phyloP scores from a whole-genome alignment of 768 basidiomycete species.

The Trichaptum fuscoviolaceum region DNA sequence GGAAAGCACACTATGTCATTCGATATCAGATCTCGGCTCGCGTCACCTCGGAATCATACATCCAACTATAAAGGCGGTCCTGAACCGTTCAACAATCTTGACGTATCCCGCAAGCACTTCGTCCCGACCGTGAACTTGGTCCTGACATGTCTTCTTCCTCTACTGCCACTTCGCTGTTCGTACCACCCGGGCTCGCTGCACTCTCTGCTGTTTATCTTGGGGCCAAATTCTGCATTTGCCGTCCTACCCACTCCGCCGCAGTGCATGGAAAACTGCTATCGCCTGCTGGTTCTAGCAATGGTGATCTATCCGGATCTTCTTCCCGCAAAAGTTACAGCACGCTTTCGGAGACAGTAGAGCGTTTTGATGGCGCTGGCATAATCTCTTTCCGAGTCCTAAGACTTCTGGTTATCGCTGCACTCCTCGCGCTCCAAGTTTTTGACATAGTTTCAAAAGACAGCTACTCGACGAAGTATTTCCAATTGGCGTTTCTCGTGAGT shows the following conservation, averaged over 20 bases:
- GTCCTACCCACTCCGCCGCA: neutral
- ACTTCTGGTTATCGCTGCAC: neutral
- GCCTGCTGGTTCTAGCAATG: neutral
- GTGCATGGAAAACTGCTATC: too few relatives aligned
- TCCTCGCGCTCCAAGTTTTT: neutral
- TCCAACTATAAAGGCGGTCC: too few relatives aligned
- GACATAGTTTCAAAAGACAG: neutral
- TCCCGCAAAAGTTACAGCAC: neutral
- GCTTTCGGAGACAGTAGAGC: neutral
- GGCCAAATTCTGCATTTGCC: neutral
- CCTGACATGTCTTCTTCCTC: too few relatives aligned
- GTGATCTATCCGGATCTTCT: neutral
- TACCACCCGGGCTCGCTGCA: neutral
- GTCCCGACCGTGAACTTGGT: too few relatives aligned
- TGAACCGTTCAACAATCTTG: too few relatives aligned
- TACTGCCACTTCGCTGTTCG: neutral
- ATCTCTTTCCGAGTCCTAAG: constrained; percentile 2
- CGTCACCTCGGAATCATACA: too few relatives aligned
- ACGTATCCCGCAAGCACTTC: too few relatives aligned
- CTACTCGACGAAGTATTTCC: too few relatives aligned
- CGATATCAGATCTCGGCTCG: too few relatives aligned
- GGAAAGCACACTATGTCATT: too few relatives aligned
- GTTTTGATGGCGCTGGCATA: neutral
- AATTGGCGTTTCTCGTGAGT: constrained; percentile 1
- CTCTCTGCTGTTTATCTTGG: neutral